Evolutionary conservation across 495 filamentous ascomycete species (phyloP).

Genomic region (Xylaria curta): DNA sequence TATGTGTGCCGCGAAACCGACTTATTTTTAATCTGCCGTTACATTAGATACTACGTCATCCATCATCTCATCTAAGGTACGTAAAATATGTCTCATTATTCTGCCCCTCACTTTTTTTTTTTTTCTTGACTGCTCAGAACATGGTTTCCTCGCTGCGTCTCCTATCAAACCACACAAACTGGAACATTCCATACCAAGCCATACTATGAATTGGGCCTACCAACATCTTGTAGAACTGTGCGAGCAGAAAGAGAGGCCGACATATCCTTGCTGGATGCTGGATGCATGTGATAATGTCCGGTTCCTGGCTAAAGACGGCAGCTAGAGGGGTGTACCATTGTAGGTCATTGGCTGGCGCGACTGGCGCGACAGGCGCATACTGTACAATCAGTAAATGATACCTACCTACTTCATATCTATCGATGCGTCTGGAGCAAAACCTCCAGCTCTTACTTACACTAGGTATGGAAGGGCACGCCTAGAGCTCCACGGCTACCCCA

Average conservation of each 20-base stretch:
- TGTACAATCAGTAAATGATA: not conserved
- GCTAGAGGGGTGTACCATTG: not conserved
- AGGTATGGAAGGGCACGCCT: not conserved
- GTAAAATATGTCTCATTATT: not conserved
- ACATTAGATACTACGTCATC: constrained; percentile 15
- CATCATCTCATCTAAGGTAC: not conserved
- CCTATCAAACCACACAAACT: not conserved
- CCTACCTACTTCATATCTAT: no score
- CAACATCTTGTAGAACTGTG: not conserved
- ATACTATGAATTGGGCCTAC: not conserved
- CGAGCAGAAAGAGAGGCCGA: not conserved
- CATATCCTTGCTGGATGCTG: not conserved
- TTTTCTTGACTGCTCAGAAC: not conserved
- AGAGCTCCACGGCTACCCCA: constrained; percentile 9
- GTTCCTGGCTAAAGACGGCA: constrained; percentile 21
- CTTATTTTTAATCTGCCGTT: constrained; percentile 1
- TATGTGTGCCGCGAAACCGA: not conserved
- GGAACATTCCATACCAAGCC: not conserved
- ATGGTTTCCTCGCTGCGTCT: not conserved
- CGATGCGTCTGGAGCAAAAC: constrained; percentile 37
- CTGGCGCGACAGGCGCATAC: constrained; percentile 16
- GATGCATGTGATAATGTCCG: not conserved
- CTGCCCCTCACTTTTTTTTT: not conserved
- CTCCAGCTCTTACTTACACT: constrained; percentile 29
- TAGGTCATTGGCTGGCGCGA: constrained; percentile 28